Percentiles rank a stretch among this genome's conserved stretches.
These are phyloP conservation scores for Colletotrichum tofieldiae DNA, from an alignment of 2,329 filamentous ascomycete genomes.

Conservation along the genomic window DNA sequence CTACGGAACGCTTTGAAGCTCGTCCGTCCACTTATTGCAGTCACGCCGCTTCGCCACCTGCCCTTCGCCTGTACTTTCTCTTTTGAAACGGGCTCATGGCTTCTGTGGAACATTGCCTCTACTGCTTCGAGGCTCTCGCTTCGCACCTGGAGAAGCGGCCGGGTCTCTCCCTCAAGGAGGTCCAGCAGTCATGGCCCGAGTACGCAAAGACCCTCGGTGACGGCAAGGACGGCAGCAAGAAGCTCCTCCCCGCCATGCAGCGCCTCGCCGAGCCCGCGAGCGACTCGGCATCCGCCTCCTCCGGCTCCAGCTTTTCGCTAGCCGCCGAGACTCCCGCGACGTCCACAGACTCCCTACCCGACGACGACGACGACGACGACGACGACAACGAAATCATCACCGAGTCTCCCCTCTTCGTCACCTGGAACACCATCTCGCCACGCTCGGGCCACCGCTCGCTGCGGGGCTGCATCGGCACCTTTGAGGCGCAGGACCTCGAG, in stretches of 20 bases:
- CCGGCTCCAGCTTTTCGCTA: slow-evolving; percentile 56
- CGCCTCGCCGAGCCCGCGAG: slow-evolving; percentile 55
- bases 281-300: slow-evolving; percentile 52
- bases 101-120: slow-evolving; percentile 86
- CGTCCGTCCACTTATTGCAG: slow-evolving; percentile 10
- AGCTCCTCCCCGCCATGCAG: slow-evolving; percentile 59
- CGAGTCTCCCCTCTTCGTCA: slow-evolving; percentile 88
- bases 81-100: slow-evolving; percentile 74
- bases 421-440: slow-evolving; percentile 85
- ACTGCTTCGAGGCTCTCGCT: slow-evolving; percentile 90
- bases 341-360: slow-evolving; percentile 58
- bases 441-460: slow-evolving; percentile 74
- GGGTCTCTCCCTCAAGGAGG: slow-evolving; percentile 75
- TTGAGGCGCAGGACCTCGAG: slow-evolving; percentile 82
- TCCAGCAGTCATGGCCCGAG: slow-evolving; percentile 76
- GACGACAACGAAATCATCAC: slow-evolving; percentile 51
- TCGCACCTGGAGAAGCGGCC: slow-evolving; percentile 81
- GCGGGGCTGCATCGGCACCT: slow-evolving; percentile 97
- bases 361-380: slow-evolving; percentile 38
- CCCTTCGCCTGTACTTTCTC: neutral
- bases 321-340: slow-evolving; percentile 60
- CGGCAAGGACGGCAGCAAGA: slow-evolving; percentile 49
- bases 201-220: slow-evolving; percentile 52
- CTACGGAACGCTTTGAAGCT: slow-evolving; percentile 34
- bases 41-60: slow-evolving; percentile 19